Evolutionary conservation across 106 monocot species (phyloP), one percentile per base, ranked within the genome.

Genomic region (Dioscorea alata): DNA sequence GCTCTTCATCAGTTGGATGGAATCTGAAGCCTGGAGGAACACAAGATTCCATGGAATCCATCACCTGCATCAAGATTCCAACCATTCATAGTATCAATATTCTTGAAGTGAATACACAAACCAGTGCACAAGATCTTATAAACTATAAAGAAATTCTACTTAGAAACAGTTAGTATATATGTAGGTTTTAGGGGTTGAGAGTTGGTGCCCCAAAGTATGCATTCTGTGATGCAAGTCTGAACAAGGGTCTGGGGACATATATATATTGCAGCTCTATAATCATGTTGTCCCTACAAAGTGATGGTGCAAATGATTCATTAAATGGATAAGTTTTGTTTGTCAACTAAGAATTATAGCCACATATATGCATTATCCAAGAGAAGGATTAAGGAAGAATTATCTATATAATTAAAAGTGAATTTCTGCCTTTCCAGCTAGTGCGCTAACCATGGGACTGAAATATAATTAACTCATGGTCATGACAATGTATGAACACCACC

Each of bases 1-100:
- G 78, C 65, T 82, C 82, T 60, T 82, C 82, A 48, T 78, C 82
- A 12, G 82, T 82, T 8, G 82, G 82, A 64, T 82, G 78, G 59
- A 82, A 82, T 60, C 82, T 78, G 35, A 82, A 82, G 14, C 82
- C 82, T 22, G 82, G 82, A 33, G 82, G 82, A 57, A 82, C 72
- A 57, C 82, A 78, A 28, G 82, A 77, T 67, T 76, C 82, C 63
- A 64, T 69, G 42, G 76, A 34, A 25, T 70, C 74, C 82, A 82
- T 82, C 64, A 25, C 72, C 73, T 42, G 21, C 71, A 57, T 35
- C 23, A 62, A 18, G n/a, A 13, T 22, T 54, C 57, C 52, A 48
- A 28, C 28, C 28, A 28, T 28, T 3, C 1, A 28, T 28, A 28
- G 28, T 28, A 28, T 28, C 28, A 28, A 1, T 28, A 73, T 14